Percentiles rank a stretch among this genome's conserved stretches.
Conservation (phyloP, 106 monocot genomes). For the Agapanthus africanus region DNA sequence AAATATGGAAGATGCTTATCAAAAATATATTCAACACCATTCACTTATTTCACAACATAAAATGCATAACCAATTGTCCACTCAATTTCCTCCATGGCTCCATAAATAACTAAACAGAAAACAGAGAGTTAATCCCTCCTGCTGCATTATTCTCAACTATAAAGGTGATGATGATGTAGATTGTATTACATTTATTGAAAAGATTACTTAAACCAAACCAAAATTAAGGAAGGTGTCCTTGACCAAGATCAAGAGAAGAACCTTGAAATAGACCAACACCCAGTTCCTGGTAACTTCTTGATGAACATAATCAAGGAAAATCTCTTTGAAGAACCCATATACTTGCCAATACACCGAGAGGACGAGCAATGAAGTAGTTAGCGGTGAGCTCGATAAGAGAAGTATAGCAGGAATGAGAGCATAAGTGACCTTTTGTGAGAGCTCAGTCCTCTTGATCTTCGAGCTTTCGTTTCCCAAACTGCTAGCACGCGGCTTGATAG, state of each 20-base stretch:
- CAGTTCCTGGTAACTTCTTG: conserved; percentile 63
- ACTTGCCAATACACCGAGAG: conserved; percentile 52
- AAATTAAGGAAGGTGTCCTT: conserved; percentile 54
- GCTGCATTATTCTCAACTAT: too few species aligned
- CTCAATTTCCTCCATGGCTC: too few species aligned
- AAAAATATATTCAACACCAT: too few species aligned
- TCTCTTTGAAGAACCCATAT: conserved; percentile 67
- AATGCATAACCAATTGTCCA: too few species aligned
- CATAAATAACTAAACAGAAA: too few species aligned
- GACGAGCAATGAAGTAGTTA: conserved; percentile 45
- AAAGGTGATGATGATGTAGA: too few species aligned
- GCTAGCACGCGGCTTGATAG: not conserved
- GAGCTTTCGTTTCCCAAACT: not conserved
- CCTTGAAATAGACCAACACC: conserved; percentile 52
- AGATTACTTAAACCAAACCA: conserved; percentile 30
- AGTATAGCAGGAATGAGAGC: conserved; percentile 48
- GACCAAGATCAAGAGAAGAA: conserved; percentile 48
- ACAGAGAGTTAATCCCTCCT: too few species aligned
- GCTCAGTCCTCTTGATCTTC: not conserved
- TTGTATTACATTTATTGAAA: too few species aligned
- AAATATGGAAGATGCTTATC: too few species aligned
- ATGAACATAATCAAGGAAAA: conserved; percentile 64
- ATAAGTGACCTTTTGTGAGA: conserved; percentile 17
- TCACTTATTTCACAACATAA: too few species aligned
- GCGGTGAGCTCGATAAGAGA: conserved; percentile 27